Conservation (phyloP, 139 green algal species). For the Bryopsis sp. region DNA sequence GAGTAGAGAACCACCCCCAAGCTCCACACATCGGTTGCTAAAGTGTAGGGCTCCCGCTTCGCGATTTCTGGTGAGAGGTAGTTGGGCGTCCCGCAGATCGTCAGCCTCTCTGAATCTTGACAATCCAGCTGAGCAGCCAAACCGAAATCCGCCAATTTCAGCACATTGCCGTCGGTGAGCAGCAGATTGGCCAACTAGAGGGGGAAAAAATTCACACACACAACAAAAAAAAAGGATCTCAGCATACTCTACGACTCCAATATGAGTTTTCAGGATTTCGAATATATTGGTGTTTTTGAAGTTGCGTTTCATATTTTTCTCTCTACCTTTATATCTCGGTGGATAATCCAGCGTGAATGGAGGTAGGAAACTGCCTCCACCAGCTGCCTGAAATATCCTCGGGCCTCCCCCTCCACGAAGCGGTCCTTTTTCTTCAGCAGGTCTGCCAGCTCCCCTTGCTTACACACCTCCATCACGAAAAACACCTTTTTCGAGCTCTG, state of each 20-base stretch:
- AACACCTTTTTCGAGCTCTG: conserved; percentile 19
- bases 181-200: conserved; percentile 15
- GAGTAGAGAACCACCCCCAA: conserved; percentile 23
- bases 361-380: conserved; percentile 1
- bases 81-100: conserved; percentile 28
- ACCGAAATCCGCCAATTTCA: conserved; percentile 30
- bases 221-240: too few relatives aligned
- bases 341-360: conserved; percentile 17
- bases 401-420: conserved; percentile 12
- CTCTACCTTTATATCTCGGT: conserved; percentile 20
- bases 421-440: conserved; percentile 10
- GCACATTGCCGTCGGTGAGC: conserved; percentile 2
- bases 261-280: too few relatives aligned
- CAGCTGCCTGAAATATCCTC: conserved; percentile 5
- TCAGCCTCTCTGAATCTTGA: conserved; percentile 21
- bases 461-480: conserved; percentile 23
- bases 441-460: conserved; percentile 19
- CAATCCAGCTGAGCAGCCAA: conserved; percentile 16
- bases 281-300: too few relatives aligned
- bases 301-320: too few relatives aligned
- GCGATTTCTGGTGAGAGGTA: conserved; percentile 25
- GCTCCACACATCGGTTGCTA: conserved; percentile 22
- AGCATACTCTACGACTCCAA: too few relatives aligned
- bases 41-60: conserved; percentile 7
- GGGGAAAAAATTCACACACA: background rate